Conservation (phyloP, 352 stramenopile species). For the Phytophthora idaei region DNA sequence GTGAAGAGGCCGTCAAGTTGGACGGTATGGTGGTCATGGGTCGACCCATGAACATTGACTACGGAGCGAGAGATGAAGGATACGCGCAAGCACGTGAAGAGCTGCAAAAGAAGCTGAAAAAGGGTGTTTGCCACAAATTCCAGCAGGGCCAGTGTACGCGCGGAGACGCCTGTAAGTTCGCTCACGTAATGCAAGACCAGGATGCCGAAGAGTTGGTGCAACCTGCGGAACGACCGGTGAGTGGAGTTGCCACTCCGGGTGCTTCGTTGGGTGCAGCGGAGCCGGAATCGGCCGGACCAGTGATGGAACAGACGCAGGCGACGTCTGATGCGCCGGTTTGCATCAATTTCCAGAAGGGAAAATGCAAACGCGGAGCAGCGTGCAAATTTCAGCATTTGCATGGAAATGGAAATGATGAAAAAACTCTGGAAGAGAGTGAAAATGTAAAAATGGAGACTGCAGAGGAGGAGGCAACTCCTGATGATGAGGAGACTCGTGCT, state of each 20-base stretch:
- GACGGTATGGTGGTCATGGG: conserved; percentile 87
- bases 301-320: conserved; percentile 28
- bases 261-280: conserved; percentile 29
- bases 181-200: conserved; percentile 68
- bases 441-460: conserved; percentile 14
- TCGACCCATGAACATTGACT: conserved; percentile 84
- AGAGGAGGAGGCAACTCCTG: conserved; percentile 9
- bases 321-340: conserved; percentile 62
- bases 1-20: conserved; percentile 82
- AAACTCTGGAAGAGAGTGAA: conserved; percentile 5
- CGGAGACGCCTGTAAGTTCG: conserved; percentile 73
- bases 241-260: conserved; percentile 28
- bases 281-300: background rate
- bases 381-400: conserved; percentile 70
- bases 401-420: conserved; percentile 14
- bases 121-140: conserved; percentile 78
- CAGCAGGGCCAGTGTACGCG: conserved; percentile 63
- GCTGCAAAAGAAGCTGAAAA: conserved; percentile 78
- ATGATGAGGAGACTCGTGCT: conserved; percentile 45
- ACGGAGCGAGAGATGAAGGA: conserved; percentile 70
- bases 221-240: conserved; percentile 38
- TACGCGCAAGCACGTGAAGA: conserved; percentile 73
- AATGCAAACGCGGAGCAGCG: conserved; percentile 63
- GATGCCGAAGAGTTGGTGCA: conserved; percentile 56
- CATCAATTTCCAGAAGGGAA: conserved; percentile 78